Base-by-base conservation (phyloP, 192 early-diverging fungal species). In the Coemansia sp. region DNA sequence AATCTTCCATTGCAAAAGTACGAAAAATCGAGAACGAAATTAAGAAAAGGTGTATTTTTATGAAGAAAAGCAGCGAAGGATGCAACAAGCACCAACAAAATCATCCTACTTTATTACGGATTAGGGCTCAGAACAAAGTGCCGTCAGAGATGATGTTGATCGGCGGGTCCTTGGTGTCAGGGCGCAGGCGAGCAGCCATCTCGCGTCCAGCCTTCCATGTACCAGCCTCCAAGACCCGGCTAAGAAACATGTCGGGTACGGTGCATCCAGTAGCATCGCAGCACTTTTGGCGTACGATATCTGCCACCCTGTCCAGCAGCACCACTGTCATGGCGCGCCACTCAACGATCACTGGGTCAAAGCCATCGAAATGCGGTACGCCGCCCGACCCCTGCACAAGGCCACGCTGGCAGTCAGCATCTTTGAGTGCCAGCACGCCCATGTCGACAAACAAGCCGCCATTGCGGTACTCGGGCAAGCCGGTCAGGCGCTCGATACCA, bases 161-260 rank as follows among this genome's bases (percentile, higher is more conserved):
- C 33, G 95, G 95, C 34, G 95, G 95, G 20, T 91, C 93, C 66
- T 89, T 87, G 20, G 93, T 89, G n/a, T 86, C 87, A 20, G 88
- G 86, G 18, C 95, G 79, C 62, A 87, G 79, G 39, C 86, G 84
- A 18, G 89, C 88, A 36, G 94, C 95, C 6, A 92, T 82, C 71
- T 98, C 95, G 13, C 95, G 85, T 5, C 95, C 95, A 65, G 89
- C 90, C 73, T 93, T 95, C 95, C 95, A 97, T 6, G 94, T 97
- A 0, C 95, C 94, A 59, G 84, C 94, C 63, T 97, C 94, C 1
- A 97, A 82, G 2, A 97, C 90, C 60, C 96, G 91, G 26, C 91
- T 92, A 39, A 97, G 76, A 48, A 80, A 69, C 77, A 80, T 80
- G 18, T 66, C 69, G 4, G 88, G 87, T 9, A 95, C 73, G 6